Base-by-base conservation (phyloP, 306 rosid genomes). In the Lotus japonicus region DNA sequence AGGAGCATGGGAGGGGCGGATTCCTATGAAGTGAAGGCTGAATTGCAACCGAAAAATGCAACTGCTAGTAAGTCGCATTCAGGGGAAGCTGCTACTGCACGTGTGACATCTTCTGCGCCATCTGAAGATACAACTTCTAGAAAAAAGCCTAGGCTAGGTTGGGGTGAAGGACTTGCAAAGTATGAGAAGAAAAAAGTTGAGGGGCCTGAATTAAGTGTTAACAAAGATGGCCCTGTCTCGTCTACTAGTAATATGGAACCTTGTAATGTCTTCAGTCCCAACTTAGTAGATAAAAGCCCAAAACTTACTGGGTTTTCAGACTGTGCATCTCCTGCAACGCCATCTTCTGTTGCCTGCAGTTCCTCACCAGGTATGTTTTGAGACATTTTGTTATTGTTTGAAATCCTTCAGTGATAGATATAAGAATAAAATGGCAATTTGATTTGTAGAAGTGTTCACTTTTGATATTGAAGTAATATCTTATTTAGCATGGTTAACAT, bases 151-250 rank as follows among this genome's bases (percentile, higher is more conserved):
- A 85, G 99, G 72, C 84, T 95, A 62, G 85, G 85, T 42, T 95
- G 99, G 99, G 99, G 99, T 1, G 99, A 95, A 72, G 99, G 99
- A 13, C 84, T 95, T 56, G 97, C 99, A 11, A 95, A 91, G 88
- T 95, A 87, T 53, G 99, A 95, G 89, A 95, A 89, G 75, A 85
- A 91, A 79, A 91, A 83, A 77, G 87, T 90, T n/a, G 98, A 89
- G 33, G 92, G 63, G 14, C 96, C 97, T 66, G 97, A 88, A 65
- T 70, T 64, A n/a, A 61, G 59, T 31, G 58, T 80, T 49, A 75
- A 69, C 64, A 95, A 85, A 71, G 91, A 88, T 68, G 92, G 70
- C 18, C 72, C 75, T 70, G 68, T 74, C 52, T 48, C 82, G 79
- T 74, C 83, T 44, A 55, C 33, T 53, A 60, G 87, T 36, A 87